Evolutionary conservation across 768 basidiomycete genomes (phyloP).

Genomic region (Pleurotus cornucopiae): DNA sequence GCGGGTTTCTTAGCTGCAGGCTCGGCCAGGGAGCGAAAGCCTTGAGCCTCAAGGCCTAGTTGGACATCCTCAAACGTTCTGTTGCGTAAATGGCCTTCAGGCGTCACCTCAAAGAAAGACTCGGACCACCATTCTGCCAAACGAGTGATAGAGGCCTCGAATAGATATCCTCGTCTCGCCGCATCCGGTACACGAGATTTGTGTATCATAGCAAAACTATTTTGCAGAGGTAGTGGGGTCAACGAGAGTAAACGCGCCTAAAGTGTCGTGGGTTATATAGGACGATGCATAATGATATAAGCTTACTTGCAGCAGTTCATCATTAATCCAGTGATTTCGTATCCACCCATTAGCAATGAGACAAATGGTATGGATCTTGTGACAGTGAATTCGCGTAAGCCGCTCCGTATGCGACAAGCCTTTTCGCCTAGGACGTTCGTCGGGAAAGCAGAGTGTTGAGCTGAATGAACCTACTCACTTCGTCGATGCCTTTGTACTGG

Average conservation of each 20-base stretch:
- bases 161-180: constrained; percentile 78
- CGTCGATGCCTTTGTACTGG: constrained; percentile 20
- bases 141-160: constrained; percentile 73
- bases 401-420: constrained; percentile 65
- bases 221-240: constrained; percentile 76
- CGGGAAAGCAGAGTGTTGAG: constrained; percentile 40
- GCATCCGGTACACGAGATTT: constrained; percentile 78
- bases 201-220: constrained; percentile 77
- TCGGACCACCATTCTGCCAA: constrained; percentile 84
- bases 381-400: constrained; percentile 68
- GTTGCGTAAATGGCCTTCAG: constrained; percentile 66
- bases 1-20: constrained; percentile 20
- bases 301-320: constrained; percentile 76
- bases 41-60: constrained; percentile 29
- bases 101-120: constrained; percentile 61
- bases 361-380: constrained; percentile 87
- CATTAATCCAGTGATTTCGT: constrained; percentile 84
- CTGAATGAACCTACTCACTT: constrained; percentile 1
- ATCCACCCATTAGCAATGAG: constrained; percentile 69
- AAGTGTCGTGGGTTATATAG: background rate
- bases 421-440: constrained; percentile 33
- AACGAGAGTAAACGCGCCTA: constrained; percentile 89
- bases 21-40: constrained; percentile 17
- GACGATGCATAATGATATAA: background rate
- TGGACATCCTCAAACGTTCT: constrained; percentile 76